Conservation (phyloP, 2,329 filamentous ascomycete species). For the Aspergillus alliaceus region DNA sequence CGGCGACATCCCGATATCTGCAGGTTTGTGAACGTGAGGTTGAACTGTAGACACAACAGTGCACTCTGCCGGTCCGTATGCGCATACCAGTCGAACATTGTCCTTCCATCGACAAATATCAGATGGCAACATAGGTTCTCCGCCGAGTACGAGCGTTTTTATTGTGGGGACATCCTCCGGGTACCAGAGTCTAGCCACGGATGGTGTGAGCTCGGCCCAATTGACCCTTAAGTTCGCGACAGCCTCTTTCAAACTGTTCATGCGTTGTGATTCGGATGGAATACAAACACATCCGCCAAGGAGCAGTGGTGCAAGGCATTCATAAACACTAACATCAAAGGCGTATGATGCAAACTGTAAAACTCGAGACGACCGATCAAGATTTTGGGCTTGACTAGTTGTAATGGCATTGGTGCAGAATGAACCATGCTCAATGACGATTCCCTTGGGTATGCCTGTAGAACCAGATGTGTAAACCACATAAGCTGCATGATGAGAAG, state of each 20-base stretch:
- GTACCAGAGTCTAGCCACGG: constrained; percentile 47
- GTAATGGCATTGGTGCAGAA: constrained; percentile 15
- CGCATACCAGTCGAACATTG: constrained; percentile 29
- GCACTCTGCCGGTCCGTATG: constrained; percentile 29
- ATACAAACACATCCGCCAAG: constrained; percentile 58
- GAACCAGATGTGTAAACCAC: constrained; percentile 72
- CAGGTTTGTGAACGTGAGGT: neutral
- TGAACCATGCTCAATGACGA: constrained; percentile 68
- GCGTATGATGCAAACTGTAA: constrained; percentile 47
- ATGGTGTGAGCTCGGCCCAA: constrained; percentile 57
- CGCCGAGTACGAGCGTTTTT: constrained; percentile 35
- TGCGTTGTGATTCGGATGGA: constrained; percentile 46
- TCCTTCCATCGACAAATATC: neutral
- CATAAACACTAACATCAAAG: constrained; percentile 50
- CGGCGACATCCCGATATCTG: constrained; percentile 14
- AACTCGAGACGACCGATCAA: constrained; percentile 22
- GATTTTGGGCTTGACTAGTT: neutral
- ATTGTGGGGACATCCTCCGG: constrained; percentile 39
- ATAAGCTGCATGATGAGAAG: constrained; percentile 1
- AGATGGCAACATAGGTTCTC: constrained; percentile 30
- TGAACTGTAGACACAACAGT: constrained; percentile 1
- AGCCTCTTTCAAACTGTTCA: constrained; percentile 46
- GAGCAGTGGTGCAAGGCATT: constrained; percentile 51
- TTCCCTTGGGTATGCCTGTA: constrained; percentile 81
- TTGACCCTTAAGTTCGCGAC: constrained; percentile 51